A percentile compares a stretch with the other conserved stretches of the same genome.
Evolutionary conservation across 192 early-diverging fungal species (phyloP).

Genomic region (Gryganskiella cystojenkinii): DNA sequence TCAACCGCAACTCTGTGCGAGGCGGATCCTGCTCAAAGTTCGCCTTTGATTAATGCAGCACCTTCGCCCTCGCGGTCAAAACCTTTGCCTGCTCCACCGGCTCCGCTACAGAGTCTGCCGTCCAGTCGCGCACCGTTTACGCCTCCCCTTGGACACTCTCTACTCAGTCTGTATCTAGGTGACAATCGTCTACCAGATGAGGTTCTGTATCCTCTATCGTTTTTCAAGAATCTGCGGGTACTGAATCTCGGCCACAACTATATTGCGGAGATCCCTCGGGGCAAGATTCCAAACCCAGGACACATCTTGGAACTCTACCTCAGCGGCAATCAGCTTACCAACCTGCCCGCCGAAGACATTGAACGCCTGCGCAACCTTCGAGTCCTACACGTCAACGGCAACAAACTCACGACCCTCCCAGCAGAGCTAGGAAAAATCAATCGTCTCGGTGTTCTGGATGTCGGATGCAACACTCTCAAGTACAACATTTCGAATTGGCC

Average conservation of each 20-base stretch:
- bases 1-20: slow-evolving; percentile 3
- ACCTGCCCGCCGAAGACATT: slow-evolving; percentile 87
- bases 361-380: slow-evolving; percentile 75
- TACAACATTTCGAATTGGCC: slow-evolving; percentile 97
- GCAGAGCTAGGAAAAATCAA: slow-evolving; percentile 92
- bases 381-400: slow-evolving; percentile 89
- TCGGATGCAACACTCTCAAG: slow-evolving; percentile 88
- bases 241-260: slow-evolving; percentile 88
- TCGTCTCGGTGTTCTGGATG: slow-evolving; percentile 81
- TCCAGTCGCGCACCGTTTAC: slow-evolving; percentile 25
- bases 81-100: slow-evolving; percentile 58
- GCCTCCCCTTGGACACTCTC: slow-evolving; percentile 65
- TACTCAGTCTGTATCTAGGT: slow-evolving; percentile 76
- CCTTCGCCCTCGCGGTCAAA: slow-evolving; percentile 50
- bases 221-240: slow-evolving; percentile 77
- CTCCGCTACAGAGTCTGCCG: slow-evolving; percentile 11
- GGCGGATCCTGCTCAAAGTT: neutral
- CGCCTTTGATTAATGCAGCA: slow-evolving; percentile 48
- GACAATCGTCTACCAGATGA: slow-evolving; percentile 89
- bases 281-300: slow-evolving; percentile 72
- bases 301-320: slow-evolving; percentile 84
- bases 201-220: slow-evolving; percentile 76
- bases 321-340: slow-evolving; percentile 85
- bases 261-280: slow-evolving; percentile 84
- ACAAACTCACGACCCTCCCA: slow-evolving; percentile 89